Evolutionary conservation across 176 grass and related monocot genomes (phyloP).

Genomic region (Paspalum vaginatum): DNA sequence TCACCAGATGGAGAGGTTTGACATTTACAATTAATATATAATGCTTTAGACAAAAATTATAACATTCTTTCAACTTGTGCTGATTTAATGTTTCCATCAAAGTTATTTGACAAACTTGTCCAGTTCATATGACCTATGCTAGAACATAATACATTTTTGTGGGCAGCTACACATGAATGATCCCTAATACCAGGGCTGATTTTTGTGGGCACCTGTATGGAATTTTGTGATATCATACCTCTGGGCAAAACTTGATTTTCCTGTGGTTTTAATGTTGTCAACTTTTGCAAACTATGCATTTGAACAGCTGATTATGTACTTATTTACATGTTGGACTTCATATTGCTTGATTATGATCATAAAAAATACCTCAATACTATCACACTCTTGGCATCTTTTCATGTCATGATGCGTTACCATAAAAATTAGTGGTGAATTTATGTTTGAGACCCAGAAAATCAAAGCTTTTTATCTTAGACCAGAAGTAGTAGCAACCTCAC

Average conservation of each 20-base stretch:
- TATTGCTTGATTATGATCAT: neutral
- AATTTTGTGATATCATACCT: neutral
- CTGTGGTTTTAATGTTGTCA: neutral
- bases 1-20: conserved; percentile 90
- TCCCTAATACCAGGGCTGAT: neutral
- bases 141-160: neutral
- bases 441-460: conserved; percentile 11
- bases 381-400: conserved; percentile 8
- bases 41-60: conserved; percentile 26
- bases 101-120: conserved; percentile 10
- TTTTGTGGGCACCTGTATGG: neutral
- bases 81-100: conserved; percentile 20
- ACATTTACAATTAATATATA: conserved; percentile 16
- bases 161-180: neutral
- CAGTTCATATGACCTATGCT: neutral
- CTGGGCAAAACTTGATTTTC: neutral
- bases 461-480: neutral
- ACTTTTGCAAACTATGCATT: neutral
- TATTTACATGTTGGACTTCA: neutral
- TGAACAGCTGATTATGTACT: neutral
- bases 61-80: neutral
- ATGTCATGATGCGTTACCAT: neutral
- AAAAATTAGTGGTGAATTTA: neutral
- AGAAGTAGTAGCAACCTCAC: neutral
- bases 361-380: neutral